Evolutionary conservation across 345 rosid species (phyloP), one percentile per base, ranked within the genome.

Genomic region (Garcia nutans): DNA sequence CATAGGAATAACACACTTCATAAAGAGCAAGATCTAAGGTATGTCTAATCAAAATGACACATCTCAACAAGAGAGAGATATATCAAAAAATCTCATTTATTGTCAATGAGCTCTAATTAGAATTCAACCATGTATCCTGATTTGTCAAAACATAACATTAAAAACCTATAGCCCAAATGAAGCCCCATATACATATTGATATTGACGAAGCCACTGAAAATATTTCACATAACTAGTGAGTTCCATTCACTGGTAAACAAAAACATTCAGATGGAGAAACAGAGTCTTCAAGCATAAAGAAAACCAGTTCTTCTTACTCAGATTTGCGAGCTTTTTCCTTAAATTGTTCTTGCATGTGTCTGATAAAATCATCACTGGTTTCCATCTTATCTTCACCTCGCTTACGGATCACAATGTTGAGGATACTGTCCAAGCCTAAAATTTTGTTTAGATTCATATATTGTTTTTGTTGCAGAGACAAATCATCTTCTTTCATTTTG

Each of bases 281-380:
- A 75, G 16, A 3, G 15, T 8, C 31, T 57, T 19, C 26, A 44
- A 80, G 62, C 60, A 76, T 64, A 67, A 37, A 44, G 59, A 70
- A 45, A 71, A 76, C 71, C 52, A 74, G 72, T 73, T 76, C 73
- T 77, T 84, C 98, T 88, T 91, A 96, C 99, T 96, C 98, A 44
- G 99, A 91, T 86, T 92, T 93, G 70, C 94, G 97, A 84, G 98
- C 98, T 78, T 91, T 92, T 83, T 96, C 99, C 85, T 96, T 96
- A 76, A 93, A 96, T 75, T 92, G 95, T 81, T 93, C 99, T 86
- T 96, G 99, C 99, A 96, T 93, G 77, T 86, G 97, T 76, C 93
- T 93, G 68, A 96, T 90, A 77, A 93, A 97, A 84, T 92, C 97
- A 89, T 96, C 99, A 80, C 98, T 92, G 68, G 93, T 91, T 89